Conservation (phyloP, 768 basidiomycete genomes). For the Termitomyces sp. region DNA sequence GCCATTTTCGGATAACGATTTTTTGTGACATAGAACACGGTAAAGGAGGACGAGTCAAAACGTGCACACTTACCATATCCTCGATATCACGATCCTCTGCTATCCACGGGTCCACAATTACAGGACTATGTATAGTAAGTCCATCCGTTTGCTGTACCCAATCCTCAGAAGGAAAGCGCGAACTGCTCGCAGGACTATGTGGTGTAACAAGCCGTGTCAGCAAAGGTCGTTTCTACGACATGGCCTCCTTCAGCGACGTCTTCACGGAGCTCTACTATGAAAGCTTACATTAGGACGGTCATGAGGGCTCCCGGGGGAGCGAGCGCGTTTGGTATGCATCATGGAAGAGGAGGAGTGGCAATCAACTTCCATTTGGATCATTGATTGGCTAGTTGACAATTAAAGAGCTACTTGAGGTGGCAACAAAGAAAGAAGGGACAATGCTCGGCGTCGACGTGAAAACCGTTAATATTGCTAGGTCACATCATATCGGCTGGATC, state of each 20-base stretch:
- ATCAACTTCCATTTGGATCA: slow-evolving; percentile 56
- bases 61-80: slow-evolving; percentile 54
- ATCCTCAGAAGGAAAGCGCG: slow-evolving; percentile 55
- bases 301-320: slow-evolving; percentile 51
- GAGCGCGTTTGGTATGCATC: slow-evolving; percentile 46
- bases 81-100: slow-evolving; percentile 30
- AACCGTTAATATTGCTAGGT: neutral
- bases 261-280: neutral
- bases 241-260: neutral
- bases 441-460: neutral
- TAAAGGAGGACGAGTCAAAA: neutral
- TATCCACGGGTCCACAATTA: slow-evolving; percentile 17
- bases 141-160: slow-evolving; percentile 73
- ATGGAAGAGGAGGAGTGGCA: slow-evolving; percentile 46
- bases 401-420: neutral
- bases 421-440: slow-evolving; percentile 8
- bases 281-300: slow-evolving; percentile 55
- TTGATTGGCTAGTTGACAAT: slow-evolving; percentile 5
- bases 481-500: neutral
- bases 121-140: slow-evolving; percentile 60
- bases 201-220: slow-evolving; percentile 26
- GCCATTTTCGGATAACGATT: no score
- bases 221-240: slow-evolving; percentile 56
- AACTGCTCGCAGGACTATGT: slow-evolving; percentile 29
- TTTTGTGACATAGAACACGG: neutral